Conservation (phyloP, 78 protist species). For the Creolimax fragrantissima region DNA sequence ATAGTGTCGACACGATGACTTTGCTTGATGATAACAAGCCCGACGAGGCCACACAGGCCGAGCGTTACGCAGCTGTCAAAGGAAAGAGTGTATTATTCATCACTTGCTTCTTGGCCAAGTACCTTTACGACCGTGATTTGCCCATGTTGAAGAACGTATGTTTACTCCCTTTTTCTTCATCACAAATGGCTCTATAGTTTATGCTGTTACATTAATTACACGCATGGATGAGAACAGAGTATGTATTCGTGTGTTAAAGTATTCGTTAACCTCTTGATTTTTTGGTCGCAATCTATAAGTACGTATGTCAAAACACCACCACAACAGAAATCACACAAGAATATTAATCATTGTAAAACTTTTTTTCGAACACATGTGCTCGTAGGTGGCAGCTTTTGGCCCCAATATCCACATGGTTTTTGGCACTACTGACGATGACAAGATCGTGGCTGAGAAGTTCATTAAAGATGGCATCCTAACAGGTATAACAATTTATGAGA, state of each 20-base stretch:
- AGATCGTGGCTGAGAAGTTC: background rate
- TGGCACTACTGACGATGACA: background rate
- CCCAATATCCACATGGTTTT: background rate
- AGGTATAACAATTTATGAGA: background rate
- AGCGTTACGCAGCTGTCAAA: background rate
- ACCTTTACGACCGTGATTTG: background rate
- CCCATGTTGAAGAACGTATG: background rate
- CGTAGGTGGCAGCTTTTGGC: background rate
- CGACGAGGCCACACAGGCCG: background rate
- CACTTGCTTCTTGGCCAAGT: background rate
- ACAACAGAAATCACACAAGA: no score
- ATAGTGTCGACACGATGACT: background rate
- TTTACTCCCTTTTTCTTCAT: no score
- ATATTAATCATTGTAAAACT: no score
- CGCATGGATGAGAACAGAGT: no score
- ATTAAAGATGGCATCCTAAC: background rate
- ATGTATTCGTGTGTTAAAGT: no score
- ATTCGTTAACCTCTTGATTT: no score
- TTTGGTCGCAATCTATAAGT: no score
- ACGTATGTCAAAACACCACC: no score
- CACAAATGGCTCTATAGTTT: no score
- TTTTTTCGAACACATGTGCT: no score
- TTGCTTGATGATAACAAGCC: background rate
- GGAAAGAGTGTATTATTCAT: background rate
- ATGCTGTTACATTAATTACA: no score